phyloP scores from a whole-genome alignment of 805 yeast species.

The Millerozyma acaciae region DNA sequence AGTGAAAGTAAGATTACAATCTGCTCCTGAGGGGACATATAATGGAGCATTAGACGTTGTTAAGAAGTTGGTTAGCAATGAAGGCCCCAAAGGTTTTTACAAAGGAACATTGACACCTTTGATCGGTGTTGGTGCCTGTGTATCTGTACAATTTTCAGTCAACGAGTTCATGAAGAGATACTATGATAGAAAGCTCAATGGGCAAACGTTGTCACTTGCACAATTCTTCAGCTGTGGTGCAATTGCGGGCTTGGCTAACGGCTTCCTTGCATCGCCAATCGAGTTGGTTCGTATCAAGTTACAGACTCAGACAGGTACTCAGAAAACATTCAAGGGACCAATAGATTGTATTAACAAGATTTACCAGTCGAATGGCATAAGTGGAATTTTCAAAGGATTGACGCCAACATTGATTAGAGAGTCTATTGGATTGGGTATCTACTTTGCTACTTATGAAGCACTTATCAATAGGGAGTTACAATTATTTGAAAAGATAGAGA shows the following conservation, averaged over 20 bases:
- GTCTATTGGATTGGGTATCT: slow-evolving; percentile 81
- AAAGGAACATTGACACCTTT: slow-evolving; percentile 46
- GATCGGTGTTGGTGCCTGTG: slow-evolving; percentile 85
- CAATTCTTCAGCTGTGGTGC: slow-evolving; percentile 84
- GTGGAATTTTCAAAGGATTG: slow-evolving; percentile 75
- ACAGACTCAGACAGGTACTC: slow-evolving; percentile 72
- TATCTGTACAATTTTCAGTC: slow-evolving; percentile 91
- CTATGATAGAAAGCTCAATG: slow-evolving; percentile 47
- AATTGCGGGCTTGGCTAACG: slow-evolving; percentile 90
- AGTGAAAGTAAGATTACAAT: slow-evolving; percentile 87
- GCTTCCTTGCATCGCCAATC: slow-evolving; percentile 86
- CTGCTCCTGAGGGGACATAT: slow-evolving; percentile 75
- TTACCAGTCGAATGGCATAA: slow-evolving; percentile 47
- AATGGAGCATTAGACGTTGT: slow-evolving; percentile 76
- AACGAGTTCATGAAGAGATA: slow-evolving; percentile 90
- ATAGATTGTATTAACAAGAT: slow-evolving; percentile 64
- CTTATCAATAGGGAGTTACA: slow-evolving; percentile 64
- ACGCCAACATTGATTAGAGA: slow-evolving; percentile 82
- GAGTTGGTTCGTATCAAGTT: slow-evolving; percentile 92
- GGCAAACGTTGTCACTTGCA: slow-evolving; percentile 44
- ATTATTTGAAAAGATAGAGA: slow-evolving; percentile 33
- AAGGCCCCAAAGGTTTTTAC: slow-evolving; percentile 40
- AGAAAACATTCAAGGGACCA: slow-evolving; percentile 65
- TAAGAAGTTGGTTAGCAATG: slow-evolving; percentile 52
- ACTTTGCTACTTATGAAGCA: slow-evolving; percentile 89